Percentiles rank a stretch among this genome's conserved stretches.
Evolutionary conservation across 495 filamentous ascomycete species (phyloP).

Genomic region (Podospora sp.): DNA sequence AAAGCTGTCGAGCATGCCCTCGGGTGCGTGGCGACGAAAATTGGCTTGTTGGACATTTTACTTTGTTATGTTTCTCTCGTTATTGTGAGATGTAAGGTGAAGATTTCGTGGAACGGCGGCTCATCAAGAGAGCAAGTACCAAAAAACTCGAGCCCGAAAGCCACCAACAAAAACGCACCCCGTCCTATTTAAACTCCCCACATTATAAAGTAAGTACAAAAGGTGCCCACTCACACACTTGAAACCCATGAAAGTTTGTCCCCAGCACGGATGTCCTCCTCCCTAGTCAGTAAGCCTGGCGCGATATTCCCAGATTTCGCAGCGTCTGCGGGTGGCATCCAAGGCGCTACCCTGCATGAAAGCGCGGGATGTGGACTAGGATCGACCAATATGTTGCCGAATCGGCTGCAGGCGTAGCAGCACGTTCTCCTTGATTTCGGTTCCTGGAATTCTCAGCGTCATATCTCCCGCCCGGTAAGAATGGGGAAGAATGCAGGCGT

Average conservation of each 20-base stretch:
- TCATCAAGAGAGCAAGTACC: not conserved
- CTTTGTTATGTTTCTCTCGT: not conserved
- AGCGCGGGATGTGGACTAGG: not conserved
- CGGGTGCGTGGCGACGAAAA: conserved; percentile 93
- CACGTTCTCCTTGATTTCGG: not conserved
- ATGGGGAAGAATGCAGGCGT: not conserved
- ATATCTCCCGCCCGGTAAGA: not conserved
- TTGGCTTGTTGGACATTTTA: conserved; percentile 73
- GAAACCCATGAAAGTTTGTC: not conserved
- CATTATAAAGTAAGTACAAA: not conserved
- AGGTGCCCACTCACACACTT: not conserved
- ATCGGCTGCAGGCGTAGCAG: not conserved
- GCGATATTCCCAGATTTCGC: not conserved
- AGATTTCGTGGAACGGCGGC: not conserved
- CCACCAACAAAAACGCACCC: not conserved
- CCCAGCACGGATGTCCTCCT: not conserved
- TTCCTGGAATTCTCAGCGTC: not conserved
- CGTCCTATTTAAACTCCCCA: not conserved
- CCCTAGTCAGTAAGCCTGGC: not conserved
- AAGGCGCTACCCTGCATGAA: not conserved
- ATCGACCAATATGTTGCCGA: not conserved
- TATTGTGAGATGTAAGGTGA: not conserved
- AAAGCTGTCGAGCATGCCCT: conserved; percentile 93
- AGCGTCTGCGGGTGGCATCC: not conserved
- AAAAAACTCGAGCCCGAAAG: not conserved